Base-by-base conservation (phyloP, 2,329 filamentous ascomycete genomes). In the Didymella segeticola region DNA sequence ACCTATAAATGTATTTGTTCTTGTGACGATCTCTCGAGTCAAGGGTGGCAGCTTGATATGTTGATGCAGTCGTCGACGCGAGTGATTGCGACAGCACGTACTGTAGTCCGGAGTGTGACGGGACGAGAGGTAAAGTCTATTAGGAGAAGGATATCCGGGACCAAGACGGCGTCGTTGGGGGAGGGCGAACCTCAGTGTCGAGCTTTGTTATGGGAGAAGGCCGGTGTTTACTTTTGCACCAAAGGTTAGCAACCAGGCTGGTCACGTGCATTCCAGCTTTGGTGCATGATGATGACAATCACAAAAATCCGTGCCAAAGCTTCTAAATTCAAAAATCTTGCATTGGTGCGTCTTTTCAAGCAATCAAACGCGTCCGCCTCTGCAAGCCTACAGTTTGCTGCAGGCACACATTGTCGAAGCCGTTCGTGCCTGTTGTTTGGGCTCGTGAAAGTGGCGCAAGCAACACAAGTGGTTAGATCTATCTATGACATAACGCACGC, bases 401-500 rank as follows among this genome's bases (percentile, higher is more conserved):
- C 47, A 54, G 39, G 39, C 27, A 29, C 22, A 23, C 36, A 23
- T 69, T 54, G 67, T 68, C 65, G 70, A 67, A 68, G 62, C 41
- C 26, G 58, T 38, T 25, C 53, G 20, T n/a, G 20, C 34, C 25
- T 23, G 46, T 56, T 53, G 58, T 56, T 56, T 67, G 66, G n/a
- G 69, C 68, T 69, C 55, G 69, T 71, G 68, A 71, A 68, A 68
- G 62, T 42, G 11, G 53, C 57, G 56, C 60, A 43, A 46, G 42
- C 69, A 67, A 71, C 68, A 64, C 69, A 70, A 68, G 36, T 22
- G 31, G 53, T 69, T 68, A 69, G 66, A 60, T n/a, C n/a, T n/a
- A n/a, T n/a, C n/a, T n/a, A n/a, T 37, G 34, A 37, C 34, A 71
- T 67, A 66, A 71, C 68, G 68, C 64, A 59, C 59, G 63, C 59